A percentile compares a stretch with the other conserved stretches of the same genome.
phyloP scores from a whole-genome alignment of 768 basidiomycete species.

The Hygrocybe coccinea region DNA sequence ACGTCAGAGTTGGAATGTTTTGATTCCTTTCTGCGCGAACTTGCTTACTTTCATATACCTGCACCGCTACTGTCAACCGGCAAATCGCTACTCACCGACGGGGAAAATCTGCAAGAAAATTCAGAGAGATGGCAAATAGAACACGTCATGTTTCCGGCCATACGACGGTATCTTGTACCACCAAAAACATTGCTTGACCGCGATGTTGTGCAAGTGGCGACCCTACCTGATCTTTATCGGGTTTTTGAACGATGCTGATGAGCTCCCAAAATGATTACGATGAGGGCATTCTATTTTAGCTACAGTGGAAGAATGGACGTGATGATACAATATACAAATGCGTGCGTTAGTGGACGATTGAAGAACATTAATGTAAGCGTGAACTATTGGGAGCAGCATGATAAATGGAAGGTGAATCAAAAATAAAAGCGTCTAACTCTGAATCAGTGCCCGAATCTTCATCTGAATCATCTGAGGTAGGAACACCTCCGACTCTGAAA shows the following conservation, averaged over 20 bases:
- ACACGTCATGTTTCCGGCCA: slow-evolving; percentile 83
- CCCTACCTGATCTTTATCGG: slow-evolving; percentile 85
- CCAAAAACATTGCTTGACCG: slow-evolving; percentile 62
- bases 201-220: slow-evolving; percentile 85
- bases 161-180: slow-evolving; percentile 69
- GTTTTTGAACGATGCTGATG: slow-evolving; percentile 87
- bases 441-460: slow-evolving; percentile 32
- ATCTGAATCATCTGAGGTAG: slow-evolving; percentile 36
- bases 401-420: slow-evolving; percentile 48
- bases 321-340: slow-evolving; percentile 8
- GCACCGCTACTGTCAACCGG: slow-evolving; percentile 39
- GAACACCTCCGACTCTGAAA: slow-evolving; percentile 52
- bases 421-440: slow-evolving; percentile 58
- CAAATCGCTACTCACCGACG: slow-evolving; percentile 15
- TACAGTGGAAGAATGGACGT: slow-evolving; percentile 5
- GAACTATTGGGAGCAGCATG: slow-evolving; percentile 45
- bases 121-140: slow-evolving; percentile 83
- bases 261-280: not conserved
- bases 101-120: slow-evolving; percentile 43
- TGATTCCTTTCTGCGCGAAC: slow-evolving; percentile 74
- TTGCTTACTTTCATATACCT: slow-evolving; percentile 88
- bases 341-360: slow-evolving; percentile 5
- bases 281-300: slow-evolving; percentile 5
- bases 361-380: slow-evolving; percentile 29
- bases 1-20: slow-evolving; percentile 81